These are phyloP conservation scores for Hanseniaspora valbyensis DNA, from an alignment of 805 yeast genomes.

Conservation along the genomic window DNA sequence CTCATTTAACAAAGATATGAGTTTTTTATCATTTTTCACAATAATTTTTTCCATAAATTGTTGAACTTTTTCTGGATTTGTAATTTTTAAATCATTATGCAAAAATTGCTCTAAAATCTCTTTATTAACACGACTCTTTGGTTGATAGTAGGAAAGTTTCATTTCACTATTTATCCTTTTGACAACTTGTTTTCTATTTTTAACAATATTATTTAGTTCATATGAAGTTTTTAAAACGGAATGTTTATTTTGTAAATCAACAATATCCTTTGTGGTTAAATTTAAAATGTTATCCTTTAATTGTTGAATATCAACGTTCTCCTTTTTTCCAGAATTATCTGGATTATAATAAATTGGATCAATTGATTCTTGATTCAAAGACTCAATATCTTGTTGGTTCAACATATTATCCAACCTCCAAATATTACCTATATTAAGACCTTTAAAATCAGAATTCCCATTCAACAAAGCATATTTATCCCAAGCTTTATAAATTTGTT, in stretches of 20 bases:
- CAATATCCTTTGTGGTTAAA: slow-evolving; percentile 2
- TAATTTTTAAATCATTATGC: neutral
- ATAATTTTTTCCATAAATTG: neutral
- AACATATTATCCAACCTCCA: slow-evolving; percentile 15
- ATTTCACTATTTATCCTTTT: neutral
- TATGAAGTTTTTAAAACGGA: neutral
- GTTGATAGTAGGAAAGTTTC: neutral
- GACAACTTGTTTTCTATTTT: neutral
- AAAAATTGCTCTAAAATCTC: neutral
- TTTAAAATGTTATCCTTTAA: slow-evolving; percentile 10
- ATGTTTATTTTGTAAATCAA: slow-evolving; percentile 9
- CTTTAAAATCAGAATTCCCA: slow-evolving; percentile 8
- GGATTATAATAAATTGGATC: slow-evolving; percentile 8
- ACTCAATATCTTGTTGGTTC: neutral
- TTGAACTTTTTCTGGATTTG: neutral
- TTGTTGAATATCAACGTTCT: neutral
- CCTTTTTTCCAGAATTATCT: neutral
- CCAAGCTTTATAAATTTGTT: slow-evolving; percentile 7
- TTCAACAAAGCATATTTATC: slow-evolving; percentile 1
- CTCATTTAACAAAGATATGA: neutral
- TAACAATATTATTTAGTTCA: neutral
- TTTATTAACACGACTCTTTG: neutral
- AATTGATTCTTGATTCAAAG: neutral
- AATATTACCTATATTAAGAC: slow-evolving; percentile 14
- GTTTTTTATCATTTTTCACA: neutral